phyloP scores from a whole-genome alignment of 1,284 basidiomycete genomes.

The Ceratobasidium sp. region DNA sequence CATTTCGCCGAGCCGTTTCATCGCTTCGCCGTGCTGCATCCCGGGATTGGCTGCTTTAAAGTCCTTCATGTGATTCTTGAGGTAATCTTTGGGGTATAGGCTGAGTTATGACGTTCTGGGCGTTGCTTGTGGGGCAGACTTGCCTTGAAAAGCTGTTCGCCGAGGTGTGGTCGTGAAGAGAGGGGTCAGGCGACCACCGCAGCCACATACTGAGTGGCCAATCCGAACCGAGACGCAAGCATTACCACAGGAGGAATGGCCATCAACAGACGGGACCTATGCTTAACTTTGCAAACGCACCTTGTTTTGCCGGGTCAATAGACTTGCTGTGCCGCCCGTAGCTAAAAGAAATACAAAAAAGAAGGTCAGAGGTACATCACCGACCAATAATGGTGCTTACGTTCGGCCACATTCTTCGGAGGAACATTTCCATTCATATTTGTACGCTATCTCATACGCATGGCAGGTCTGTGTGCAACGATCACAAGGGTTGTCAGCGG shows the following conservation, averaged over 20 bases:
- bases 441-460: slow-evolving; percentile 79
- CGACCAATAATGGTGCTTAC: slow-evolving; percentile 57
- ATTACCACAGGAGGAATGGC: not conserved
- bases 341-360: slow-evolving; percentile 55
- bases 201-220: slow-evolving; percentile 28
- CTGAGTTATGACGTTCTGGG: not conserved
- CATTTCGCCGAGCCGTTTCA: slow-evolving; percentile 48
- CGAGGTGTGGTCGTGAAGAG: not conserved
- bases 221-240: not conserved
- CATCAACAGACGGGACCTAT: not conserved
- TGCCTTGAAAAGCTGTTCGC: slow-evolving; percentile 23
- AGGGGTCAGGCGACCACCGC: slow-evolving; percentile 31
- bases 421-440: slow-evolving; percentile 78
- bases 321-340: slow-evolving; percentile 83
- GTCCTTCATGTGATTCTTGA: slow-evolving; percentile 45
- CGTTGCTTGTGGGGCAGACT: not conserved
- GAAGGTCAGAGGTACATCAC: not conserved
- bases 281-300: slow-evolving; percentile 57
- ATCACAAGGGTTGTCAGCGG: slow-evolving; percentile 23
- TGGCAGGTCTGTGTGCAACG: slow-evolving; percentile 66
- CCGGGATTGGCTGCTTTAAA: slow-evolving; percentile 45
- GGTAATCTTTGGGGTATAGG: slow-evolving; percentile 42
- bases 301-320: slow-evolving; percentile 72
- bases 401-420: slow-evolving; percentile 66
- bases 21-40: slow-evolving; percentile 46